Conservation (phyloP, 108 stramenopile genomes). For the Pseudonitzschia multiseries region DNA sequence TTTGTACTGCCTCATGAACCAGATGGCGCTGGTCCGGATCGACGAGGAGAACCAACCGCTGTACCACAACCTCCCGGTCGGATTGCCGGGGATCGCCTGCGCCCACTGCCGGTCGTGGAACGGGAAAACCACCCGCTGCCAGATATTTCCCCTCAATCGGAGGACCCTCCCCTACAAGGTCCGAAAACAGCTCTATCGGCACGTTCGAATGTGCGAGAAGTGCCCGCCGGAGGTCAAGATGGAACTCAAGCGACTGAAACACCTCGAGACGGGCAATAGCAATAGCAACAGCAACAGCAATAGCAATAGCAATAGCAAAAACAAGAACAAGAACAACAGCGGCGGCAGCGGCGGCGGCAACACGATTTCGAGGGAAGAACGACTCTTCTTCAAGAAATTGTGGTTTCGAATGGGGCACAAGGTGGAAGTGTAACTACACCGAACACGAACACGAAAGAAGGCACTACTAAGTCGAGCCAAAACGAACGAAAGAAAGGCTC, state of each 20-base stretch:
- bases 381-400: conserved; percentile 1
- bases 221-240: conserved; percentile 35
- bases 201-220: conserved; percentile 39
- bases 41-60: conserved; percentile 29
- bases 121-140: conserved; percentile 19
- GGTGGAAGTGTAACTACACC: neutral
- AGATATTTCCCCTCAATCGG: conserved; percentile 41
- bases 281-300: neutral
- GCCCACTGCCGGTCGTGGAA: conserved; percentile 27
- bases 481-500: neutral
- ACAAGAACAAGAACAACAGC: no score
- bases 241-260: conserved; percentile 19
- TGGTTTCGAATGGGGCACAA: conserved; percentile 18
- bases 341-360: neutral
- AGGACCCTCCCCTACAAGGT: conserved; percentile 44
- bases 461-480: neutral
- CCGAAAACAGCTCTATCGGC: conserved; percentile 40
- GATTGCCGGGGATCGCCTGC: conserved; percentile 44
- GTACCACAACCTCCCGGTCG: conserved; percentile 37
- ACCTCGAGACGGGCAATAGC: neutral
- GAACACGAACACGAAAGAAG: no score
- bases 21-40: conserved; percentile 29
- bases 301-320: no score
- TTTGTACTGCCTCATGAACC: conserved; percentile 37
- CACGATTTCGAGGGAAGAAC: conserved; percentile 12